Evolutionary conservation across 495 filamentous ascomycete species (phyloP), one percentile per base, ranked within the genome.

Genomic region (Tuber microsphaerosporum): DNA sequence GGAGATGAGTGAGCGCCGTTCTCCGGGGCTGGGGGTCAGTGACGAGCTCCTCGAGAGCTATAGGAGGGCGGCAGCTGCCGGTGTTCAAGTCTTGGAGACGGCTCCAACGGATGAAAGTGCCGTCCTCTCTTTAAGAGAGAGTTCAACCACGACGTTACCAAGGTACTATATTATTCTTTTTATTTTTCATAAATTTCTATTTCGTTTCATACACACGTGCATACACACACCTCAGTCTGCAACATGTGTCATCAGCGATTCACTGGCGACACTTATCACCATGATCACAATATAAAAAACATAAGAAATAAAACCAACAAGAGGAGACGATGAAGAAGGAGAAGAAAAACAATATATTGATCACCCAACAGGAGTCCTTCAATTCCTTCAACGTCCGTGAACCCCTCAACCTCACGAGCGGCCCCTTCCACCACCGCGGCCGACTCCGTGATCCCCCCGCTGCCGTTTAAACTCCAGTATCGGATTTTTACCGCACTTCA

Each of bases 401-500:
- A 65, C 26, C 26, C 56, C 20, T 65, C 56, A 26, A 61, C 72
- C 9, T 26, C 69, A 2, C 56, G 45, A 42, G 37, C 42, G 17
- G 51, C 69, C 17, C 44, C 77, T 39, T n/a, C 73, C 26, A 16
- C 56, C 14, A 26, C 17, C 26, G 26, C 56, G 2, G 56, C 56
- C 31, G 77, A 79, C 46, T 34, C 61, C 5, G 76, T 79, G 22
- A 79, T 79, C 31, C 77, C 77, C 16, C 75, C 71, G 17, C 45
- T 79, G 14, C 77, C 77, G 1, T 79, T 79, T 31, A 79, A 71
- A 45, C 37, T 79, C 2, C 77, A 79, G 34, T 51, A 79, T 71
- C 76, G 77, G 20, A 79, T 79, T 46, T 69, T 79, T 14, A 71
- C 78, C 19, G 73, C 71, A 39, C 77, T 79, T 42, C 77, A 79